A percentile compares a stretch with the other conserved stretches of the same genome.
Conservation (phyloP, 2,329 filamentous ascomycete genomes). For the Penicillium palitans region DNA sequence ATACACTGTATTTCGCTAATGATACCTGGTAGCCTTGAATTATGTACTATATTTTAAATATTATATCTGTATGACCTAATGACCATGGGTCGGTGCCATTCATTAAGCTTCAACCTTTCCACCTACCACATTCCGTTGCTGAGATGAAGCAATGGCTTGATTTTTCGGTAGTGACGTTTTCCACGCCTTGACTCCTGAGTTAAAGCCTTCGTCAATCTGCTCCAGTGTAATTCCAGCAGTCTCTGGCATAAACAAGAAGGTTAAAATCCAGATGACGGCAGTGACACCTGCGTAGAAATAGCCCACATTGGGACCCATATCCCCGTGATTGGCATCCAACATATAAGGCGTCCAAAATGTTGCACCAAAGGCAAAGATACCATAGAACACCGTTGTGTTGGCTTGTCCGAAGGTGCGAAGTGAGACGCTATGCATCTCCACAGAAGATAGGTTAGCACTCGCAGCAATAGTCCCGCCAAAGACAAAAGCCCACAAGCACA, state of each 20-base stretch:
- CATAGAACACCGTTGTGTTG: slow-evolving; percentile 23
- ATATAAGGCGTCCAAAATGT: slow-evolving; percentile 28
- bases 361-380: slow-evolving; percentile 24
- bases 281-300: slow-evolving; percentile 32
- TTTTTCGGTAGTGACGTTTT: slow-evolving; percentile 26
- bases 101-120: neutral
- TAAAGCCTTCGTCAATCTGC: slow-evolving; percentile 31
- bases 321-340: slow-evolving; percentile 22
- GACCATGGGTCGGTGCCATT: neutral
- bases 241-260: slow-evolving; percentile 28
- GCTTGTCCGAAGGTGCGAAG: slow-evolving; percentile 29
- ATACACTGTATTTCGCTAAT: no score
- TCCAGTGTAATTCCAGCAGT: slow-evolving; percentile 29
- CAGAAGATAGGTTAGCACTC: slow-evolving; percentile 19
- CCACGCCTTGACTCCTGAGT: slow-evolving; percentile 25
- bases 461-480: slow-evolving; percentile 27
- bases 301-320: slow-evolving; percentile 31
- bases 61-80: no score
- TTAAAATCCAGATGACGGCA: slow-evolving; percentile 16
- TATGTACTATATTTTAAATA: neutral
- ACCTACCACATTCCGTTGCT: neutral
- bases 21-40: neutral
- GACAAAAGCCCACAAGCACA: slow-evolving; percentile 29
- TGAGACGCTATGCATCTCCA: slow-evolving; percentile 28
- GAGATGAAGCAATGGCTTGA: slow-evolving; percentile 9